Evolutionary conservation across 1,284 basidiomycete species (phyloP), one percentile per base, ranked within the genome.

Genomic region (Leccinum fuscescens): DNA sequence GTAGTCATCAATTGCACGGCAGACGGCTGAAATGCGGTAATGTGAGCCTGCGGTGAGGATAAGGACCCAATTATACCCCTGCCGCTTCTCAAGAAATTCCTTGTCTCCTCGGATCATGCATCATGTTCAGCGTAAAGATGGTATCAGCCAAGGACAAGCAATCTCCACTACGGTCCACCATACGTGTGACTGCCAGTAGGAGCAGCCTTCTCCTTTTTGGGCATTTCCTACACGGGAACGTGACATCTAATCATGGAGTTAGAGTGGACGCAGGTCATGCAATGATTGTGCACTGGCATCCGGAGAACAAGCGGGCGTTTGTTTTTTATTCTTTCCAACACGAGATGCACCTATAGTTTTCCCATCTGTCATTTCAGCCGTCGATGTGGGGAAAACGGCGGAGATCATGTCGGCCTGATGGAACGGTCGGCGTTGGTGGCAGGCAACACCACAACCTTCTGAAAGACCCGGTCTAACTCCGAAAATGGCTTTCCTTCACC

Each of bases 391-490:
- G 44, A 54, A 61, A 54, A 37, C 35, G 31, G 9, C 6, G n/a
- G 35, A 37, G 17, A 27, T 31, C 29, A 31, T n/a, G 11, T 58
- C 50, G n/a, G 22, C 31, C 14, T 33, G 48, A 60, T 42, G 20
- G 29, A 49, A 42, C 31, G n/a, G 6, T 37, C 35, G 39, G 27
- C n/a, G 17, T 24, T 50, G n/a, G 4, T 50, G n/a, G 4, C 37
- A 52, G 20, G 22, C 20, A 14, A 42, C n/a, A 54, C 17, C 20
- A 49, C 37, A 15, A 37, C 15, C 11, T 15, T 12, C 27, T 15
- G 17, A 53, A 22, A 35, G 20, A 44, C 55, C 67, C 71, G 64
- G 60, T 71, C 66, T 69, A 71, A 61, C 58, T 9, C 70, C 70
- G 70, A 64, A 39, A 1, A n/a, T 5, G 14, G 22, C 50, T 51